These are phyloP conservation scores for Dipodascus geniculatus DNA, from an alignment of 805 yeast genomes.

Conservation along the genomic window DNA sequence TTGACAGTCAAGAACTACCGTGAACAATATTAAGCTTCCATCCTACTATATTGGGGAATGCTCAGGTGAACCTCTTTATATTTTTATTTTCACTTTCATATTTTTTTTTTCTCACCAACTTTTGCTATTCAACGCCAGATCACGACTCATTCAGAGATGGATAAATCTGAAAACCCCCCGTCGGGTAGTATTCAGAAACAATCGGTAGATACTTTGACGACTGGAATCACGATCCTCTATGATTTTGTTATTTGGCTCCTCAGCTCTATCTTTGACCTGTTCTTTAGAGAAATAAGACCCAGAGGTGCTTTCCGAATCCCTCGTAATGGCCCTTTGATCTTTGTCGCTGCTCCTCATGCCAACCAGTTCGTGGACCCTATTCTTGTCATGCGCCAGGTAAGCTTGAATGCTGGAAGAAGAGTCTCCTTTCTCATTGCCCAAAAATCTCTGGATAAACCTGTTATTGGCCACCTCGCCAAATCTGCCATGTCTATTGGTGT, in stretches of 20 bases:
- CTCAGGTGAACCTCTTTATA: too few species aligned
- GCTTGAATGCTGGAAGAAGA: slow-evolving; percentile 51
- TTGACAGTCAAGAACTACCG: too few species aligned
- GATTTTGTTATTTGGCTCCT: slow-evolving; percentile 27
- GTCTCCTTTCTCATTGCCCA: slow-evolving; percentile 81
- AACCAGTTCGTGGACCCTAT: slow-evolving; percentile 85
- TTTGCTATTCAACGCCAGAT: too few species aligned
- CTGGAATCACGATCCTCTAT: slow-evolving; percentile 14
- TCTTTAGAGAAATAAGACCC: slow-evolving; percentile 80
- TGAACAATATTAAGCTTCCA: too few species aligned
- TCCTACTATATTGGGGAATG: too few species aligned
- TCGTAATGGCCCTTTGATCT: slow-evolving; percentile 68
- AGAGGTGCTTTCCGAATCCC: slow-evolving; percentile 75
- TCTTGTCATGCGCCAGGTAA: slow-evolving; percentile 71
- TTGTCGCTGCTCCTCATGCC: slow-evolving; percentile 98
- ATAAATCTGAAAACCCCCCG: not conserved
- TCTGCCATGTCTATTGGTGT: slow-evolving; percentile 83
- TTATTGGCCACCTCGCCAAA: slow-evolving; percentile 68
- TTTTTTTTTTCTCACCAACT: too few species aligned
- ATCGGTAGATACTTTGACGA: not conserved
- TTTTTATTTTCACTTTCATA: too few species aligned
- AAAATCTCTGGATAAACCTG: slow-evolving; percentile 47
- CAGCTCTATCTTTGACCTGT: slow-evolving; percentile 42
- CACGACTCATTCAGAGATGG: too few species aligned
- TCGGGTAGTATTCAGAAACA: not conserved